Conservation (phyloP, 371 early-diverging fungal species). For the Mortierella sp. region DNA sequence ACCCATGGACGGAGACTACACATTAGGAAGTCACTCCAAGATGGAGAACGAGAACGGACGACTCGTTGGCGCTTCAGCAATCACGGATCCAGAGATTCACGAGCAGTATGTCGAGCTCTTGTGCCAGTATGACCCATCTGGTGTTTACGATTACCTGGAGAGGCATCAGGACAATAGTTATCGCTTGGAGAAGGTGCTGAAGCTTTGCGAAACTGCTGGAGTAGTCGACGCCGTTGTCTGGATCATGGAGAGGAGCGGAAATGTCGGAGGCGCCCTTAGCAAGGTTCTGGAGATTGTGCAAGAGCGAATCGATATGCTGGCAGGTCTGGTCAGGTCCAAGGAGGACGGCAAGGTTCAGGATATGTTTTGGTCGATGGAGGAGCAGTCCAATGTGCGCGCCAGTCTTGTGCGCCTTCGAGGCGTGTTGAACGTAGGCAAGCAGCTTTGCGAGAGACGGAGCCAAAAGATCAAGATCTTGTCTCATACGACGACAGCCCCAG, state of each 20-base stretch:
- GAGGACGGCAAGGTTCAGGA: slow-evolving; percentile 36
- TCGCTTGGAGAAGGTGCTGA: slow-evolving; percentile 67
- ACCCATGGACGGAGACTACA: not conserved
- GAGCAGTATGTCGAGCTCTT: slow-evolving; percentile 79
- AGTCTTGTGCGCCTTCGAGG: slow-evolving; percentile 72
- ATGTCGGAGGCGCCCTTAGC: slow-evolving; percentile 75
- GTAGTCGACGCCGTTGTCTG: slow-evolving; percentile 83
- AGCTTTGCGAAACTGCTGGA: slow-evolving; percentile 69
- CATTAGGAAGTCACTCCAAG: not conserved
- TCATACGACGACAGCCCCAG: slow-evolving; percentile 30
- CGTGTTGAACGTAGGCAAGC: slow-evolving; percentile 72
- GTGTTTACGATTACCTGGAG: slow-evolving; percentile 75
- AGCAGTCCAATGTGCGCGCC: slow-evolving; percentile 65
- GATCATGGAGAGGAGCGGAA: slow-evolving; percentile 81
- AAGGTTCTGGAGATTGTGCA: slow-evolving; percentile 74
- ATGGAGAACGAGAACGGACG: slow-evolving; percentile 11
- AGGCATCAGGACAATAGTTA: slow-evolving; percentile 71
- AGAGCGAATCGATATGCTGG: slow-evolving; percentile 62
- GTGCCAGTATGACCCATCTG: slow-evolving; percentile 76
- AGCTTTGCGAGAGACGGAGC: slow-evolving; percentile 69
- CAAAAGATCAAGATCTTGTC: slow-evolving; percentile 55
- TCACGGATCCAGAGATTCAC: slow-evolving; percentile 64
- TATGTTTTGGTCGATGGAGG: slow-evolving; percentile 69
- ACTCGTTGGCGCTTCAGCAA: slow-evolving; percentile 27
- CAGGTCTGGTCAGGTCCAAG: slow-evolving; percentile 61